Conservation (phyloP, 2,329 filamentous ascomycete species). For the Fusarium gaditjirri region DNA sequence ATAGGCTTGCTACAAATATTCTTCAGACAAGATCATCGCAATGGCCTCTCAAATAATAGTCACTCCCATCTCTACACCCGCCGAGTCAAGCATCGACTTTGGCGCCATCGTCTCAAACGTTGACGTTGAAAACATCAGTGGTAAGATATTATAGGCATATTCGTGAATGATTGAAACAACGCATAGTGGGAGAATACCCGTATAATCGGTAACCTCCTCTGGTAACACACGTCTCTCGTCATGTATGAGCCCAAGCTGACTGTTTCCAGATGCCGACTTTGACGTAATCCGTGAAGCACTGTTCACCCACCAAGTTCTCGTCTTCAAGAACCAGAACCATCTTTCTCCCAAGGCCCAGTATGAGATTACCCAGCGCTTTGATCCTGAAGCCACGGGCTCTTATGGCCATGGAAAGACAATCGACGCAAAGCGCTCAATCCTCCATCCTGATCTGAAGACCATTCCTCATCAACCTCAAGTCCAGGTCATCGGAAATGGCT, state of each 20-base stretch:
- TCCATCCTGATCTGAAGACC: constrained; percentile 84
- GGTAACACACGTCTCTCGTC: constrained; percentile 52
- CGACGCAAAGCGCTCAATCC: constrained; percentile 70
- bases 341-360: constrained; percentile 78
- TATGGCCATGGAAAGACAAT: constrained; percentile 84
- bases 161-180: constrained; percentile 10
- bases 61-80: constrained; percentile 51
- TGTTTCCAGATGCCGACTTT: constrained; percentile 68
- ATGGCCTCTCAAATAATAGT: constrained; percentile 48
- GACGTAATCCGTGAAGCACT: constrained; percentile 70
- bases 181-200: constrained; percentile 62
- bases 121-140: constrained; percentile 70
- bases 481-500: constrained; percentile 82
- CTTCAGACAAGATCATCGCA: not conserved
- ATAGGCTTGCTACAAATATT: not conserved
- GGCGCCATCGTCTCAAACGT: constrained; percentile 68
- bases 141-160: constrained; percentile 54
- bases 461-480: constrained; percentile 80
- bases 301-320: constrained; percentile 74
- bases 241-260: constrained; percentile 30
- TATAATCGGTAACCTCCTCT: constrained; percentile 69
- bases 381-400: constrained; percentile 68
- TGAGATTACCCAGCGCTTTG: constrained; percentile 78
- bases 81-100: constrained; percentile 62
- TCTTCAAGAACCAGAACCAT: constrained; percentile 74